Evolutionary conservation across 202 grass and related monocot species (phyloP).

Genomic region (Brachypodium distachyon): DNA sequence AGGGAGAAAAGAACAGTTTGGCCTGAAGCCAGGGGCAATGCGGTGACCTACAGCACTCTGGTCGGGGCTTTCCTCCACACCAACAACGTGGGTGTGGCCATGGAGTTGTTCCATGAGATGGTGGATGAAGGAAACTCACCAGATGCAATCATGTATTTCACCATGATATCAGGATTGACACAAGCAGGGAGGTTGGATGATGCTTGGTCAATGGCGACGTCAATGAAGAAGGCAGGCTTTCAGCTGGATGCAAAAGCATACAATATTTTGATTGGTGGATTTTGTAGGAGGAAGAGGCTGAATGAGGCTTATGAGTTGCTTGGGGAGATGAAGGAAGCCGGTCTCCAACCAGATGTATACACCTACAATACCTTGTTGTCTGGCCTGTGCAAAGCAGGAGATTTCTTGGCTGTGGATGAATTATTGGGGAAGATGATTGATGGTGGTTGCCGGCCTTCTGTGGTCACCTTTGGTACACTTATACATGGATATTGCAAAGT

Average conservation of each 20-base stretch:
- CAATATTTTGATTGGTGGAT: conserved; percentile 69
- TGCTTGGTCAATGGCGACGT: conserved; percentile 30
- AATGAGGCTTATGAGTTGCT: conserved; percentile 44
- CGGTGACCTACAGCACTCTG: conserved; percentile 49
- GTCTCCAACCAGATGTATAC: conserved; percentile 50
- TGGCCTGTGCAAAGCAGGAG: conserved; percentile 41
- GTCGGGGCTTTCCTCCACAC: conserved; percentile 63
- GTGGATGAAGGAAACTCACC: conserved; percentile 37
- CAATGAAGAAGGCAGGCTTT: conserved; percentile 61
- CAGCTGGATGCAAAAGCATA: conserved; percentile 47
- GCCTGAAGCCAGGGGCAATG: conserved; percentile 23
- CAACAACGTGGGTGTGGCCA: conserved; percentile 55
- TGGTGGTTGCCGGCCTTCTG: conserved; percentile 48
- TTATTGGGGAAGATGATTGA: conserved; percentile 60
- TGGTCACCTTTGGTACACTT: conserved; percentile 65
- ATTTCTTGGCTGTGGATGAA: conserved; percentile 49
- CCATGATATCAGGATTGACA: conserved; percentile 71
- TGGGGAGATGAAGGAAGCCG: conserved; percentile 41
- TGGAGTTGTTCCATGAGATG: conserved; percentile 69
- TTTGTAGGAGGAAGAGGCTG: conserved; percentile 57
- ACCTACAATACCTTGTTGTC: conserved; percentile 76
- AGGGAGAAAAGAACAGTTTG: conserved; percentile 32
- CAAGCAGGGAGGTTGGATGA: conserved; percentile 46
- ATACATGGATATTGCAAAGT: conserved; percentile 70
- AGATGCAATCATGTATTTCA: conserved; percentile 50